Evolutionary conservation across 768 basidiomycete species (phyloP).

Genomic region (Amanita rubescens): DNA sequence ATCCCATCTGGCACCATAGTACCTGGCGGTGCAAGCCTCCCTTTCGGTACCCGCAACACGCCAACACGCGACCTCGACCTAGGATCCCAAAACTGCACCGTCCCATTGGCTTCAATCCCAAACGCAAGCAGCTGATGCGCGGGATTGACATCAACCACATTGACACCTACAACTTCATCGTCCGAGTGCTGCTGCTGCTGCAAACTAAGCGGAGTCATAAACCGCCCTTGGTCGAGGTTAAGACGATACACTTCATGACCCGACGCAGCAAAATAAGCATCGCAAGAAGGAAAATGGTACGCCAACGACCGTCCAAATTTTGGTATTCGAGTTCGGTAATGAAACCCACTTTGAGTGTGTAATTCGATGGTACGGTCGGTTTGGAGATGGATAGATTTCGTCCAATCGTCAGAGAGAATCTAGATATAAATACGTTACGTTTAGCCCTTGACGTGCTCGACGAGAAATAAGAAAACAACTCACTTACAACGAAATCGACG

Average conservation of each 20-base stretch:
- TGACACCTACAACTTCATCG: conserved; percentile 69
- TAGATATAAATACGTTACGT: conserved; percentile 21
- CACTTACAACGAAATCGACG: conserved; percentile 94
- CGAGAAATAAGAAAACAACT: conserved; percentile 25
- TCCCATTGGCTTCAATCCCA: conserved; percentile 80
- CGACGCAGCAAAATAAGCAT: conserved; percentile 77
- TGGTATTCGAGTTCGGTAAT: conserved; percentile 91
- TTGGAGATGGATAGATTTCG: conserved; percentile 95
- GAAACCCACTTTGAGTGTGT: conserved; percentile 89
- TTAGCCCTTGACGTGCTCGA: too few species aligned
- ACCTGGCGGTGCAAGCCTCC: conserved; percentile 37
- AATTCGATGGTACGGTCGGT: conserved; percentile 91
- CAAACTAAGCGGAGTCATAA: conserved; percentile 73
- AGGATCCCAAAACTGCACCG: conserved; percentile 95
- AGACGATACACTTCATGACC: conserved; percentile 88
- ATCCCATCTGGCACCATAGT: conserved; percentile 23
- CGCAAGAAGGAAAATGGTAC: conserved; percentile 93
- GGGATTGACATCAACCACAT: conserved; percentile 87
- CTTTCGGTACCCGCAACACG: conserved; percentile 50
- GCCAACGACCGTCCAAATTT: conserved; percentile 87
- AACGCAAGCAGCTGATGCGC: conserved; percentile 88
- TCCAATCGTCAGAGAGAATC: conserved; percentile 98
- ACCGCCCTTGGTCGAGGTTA: conserved; percentile 93
- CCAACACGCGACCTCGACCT: conserved; percentile 76
- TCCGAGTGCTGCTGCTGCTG: conserved; percentile 17